Evolutionary conservation across 129 eudicot species (phyloP), one percentile per base, ranked within the genome.

Genomic region (Deinandra increscens): DNA sequence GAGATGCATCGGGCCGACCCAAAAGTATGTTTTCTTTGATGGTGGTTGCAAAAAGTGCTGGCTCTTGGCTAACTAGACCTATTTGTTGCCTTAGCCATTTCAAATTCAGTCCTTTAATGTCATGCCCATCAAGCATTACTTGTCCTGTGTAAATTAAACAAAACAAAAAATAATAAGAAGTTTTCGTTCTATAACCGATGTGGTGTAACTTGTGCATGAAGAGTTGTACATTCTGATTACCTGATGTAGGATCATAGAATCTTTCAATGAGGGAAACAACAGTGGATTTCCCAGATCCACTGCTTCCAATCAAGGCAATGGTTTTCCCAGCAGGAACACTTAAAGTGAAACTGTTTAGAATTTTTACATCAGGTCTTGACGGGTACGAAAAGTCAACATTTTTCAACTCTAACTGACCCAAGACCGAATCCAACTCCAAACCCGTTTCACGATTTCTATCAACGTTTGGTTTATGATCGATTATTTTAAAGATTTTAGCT

Each of bases 31-130:
- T 94, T 66, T 94, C 99, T 81, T 84, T 87, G 44, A 94, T 94
- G 53, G 87, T 90, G 78, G 99, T 94, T 53, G 99, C 99, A 81
- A 94, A 89, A 4, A 94, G 81, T 56, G 97, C 97, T 0, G 99
- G 99, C 77, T 94, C 99, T 80, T 94, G 99, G 86, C 97, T 94
- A 48, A 94, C 99, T 12, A 94, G 83, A 53, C 99, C 99, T 41
- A 90, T 85, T 79, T 94, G 99, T 78, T 89, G 89, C 81, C 99
- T 80, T 66, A 94, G 68, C 99, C 99, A 94, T 81, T 81, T 80
- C 72, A 94, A 79, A 77, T 90, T 89, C 54, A 94, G 66, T 64
- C 87, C 80, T 80, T 90, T 90, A 50, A 94, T 87, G 74, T 89
- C 96, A 71, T 89, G 85, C 68, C 99, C 99, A 76, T 93, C 99